Evolutionary conservation across 345 rosid species (phyloP), one percentile per base, ranked within the genome.

Genomic region (Hibiscus trionum): DNA sequence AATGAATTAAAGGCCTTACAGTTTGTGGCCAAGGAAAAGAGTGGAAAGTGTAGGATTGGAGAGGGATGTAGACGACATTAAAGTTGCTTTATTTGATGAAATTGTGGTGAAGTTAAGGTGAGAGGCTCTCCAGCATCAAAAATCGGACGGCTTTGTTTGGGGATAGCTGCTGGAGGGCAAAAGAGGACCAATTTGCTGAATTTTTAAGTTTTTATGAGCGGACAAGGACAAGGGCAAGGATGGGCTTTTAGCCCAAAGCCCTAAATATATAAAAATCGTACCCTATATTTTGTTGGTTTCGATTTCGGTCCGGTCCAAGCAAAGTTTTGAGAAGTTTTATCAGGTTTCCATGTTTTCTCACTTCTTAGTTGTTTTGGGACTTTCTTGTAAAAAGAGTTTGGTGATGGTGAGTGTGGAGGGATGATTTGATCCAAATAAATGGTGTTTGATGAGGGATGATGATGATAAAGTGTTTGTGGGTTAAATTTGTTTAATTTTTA

Each of bases 41-140:
- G 96, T 81, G 72, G 89, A 81, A 49, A 80, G 71, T 14, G 77
- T 44, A 70, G 91, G 86, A 62, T 67, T 85, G 1, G 90, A 82
- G 74, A 91, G 83, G 70, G 80, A 81, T 77, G 84, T 82, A n/a
- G 84, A 80, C 33, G 83, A 78, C 98, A 91, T 91, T 11, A 46
- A 44, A 61, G 21, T 4, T 58, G 33, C 5, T 58, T 58, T 27
- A 50, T 50, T 16, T 29, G 10, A 68, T 67, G 3, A 26, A 10
- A 55, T 64, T 39, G 1, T 15, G 31, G 44, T 10, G 50, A 39
- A 17, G n/a, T 11, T 52, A 24, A 24, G 46, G 33, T 24, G 69
- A 47, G 70, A 66, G 27, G 42, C 33, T 27, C 59, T 49, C 33
- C 59, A 27, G 58, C 71, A 27, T 26, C 49, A 4, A 21, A 47